Evolutionary conservation across 2,329 filamentous ascomycete genomes (phyloP), one percentile per base, ranked within the genome.

Genomic region (Hypomyces perniciosus): DNA sequence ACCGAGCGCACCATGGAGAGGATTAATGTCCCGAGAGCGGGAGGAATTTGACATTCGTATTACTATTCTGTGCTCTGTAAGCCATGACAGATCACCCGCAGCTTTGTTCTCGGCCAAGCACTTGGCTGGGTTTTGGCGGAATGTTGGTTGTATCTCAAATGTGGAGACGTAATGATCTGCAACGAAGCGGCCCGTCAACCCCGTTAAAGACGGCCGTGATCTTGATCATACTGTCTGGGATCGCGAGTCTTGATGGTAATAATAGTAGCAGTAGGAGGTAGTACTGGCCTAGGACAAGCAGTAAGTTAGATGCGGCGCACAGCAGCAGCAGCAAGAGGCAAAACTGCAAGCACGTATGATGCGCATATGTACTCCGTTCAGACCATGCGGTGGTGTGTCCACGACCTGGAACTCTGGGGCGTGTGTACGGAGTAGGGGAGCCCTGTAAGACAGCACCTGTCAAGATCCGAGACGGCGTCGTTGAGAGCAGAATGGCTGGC

Each of bases 341-440:
- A 39, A 42, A 39, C 50, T 52, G 45, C 46, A 53, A 58, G 65
- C 62, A 68, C 39, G 65, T 66, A 68, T 68, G 65, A 65, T 65
- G 57, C 64, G 65, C 65, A 68, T 68, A 66, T 62, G 57, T 62
- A 56, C 61, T 28, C n/a, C 30, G 41, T 31, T 30, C 33, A 37
- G 46, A 47, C 12, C 28, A 46, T 35, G 34, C 46, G 34, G 46
- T 46, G 41, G 31, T 29, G 31, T n/a, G 42, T 39, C 43, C 34
- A 44, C 43, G 44, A 45, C 40, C 30, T 46, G 34, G 47, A 30
- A 46, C 20, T 20, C 20, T 20, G 43, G 48, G 42, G n/a, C 20
- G 43, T 33, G 34, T 29, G 35, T 30, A 44, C 40, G 28, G 30
- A 33, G 34, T 20, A 26, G 44, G 48, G 44, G 38, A 44, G 33